Evolutionary conservation across 768 basidiomycete species (phyloP).

Genomic region (Hygrocybe coccinea): DNA sequence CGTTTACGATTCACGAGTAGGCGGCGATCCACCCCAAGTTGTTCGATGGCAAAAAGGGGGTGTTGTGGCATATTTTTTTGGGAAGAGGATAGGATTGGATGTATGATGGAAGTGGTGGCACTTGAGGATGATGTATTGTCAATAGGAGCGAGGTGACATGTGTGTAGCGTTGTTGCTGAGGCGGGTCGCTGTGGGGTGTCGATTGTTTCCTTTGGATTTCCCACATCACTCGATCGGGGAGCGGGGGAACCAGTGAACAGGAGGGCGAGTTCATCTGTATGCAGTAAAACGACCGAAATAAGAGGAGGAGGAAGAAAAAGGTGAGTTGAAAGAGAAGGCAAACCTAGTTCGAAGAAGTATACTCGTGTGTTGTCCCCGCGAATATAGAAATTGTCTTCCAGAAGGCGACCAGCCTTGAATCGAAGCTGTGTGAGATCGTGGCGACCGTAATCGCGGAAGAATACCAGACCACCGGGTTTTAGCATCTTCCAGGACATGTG

Average conservation of each 20-base stretch:
- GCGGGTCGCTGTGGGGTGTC: conserved; percentile 28
- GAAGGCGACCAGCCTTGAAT: conserved; percentile 81
- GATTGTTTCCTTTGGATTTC: conserved; percentile 31
- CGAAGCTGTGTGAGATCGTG: conserved; percentile 92
- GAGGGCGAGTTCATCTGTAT: conserved; percentile 67
- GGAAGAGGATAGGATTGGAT: conserved; percentile 37
- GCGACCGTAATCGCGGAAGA: conserved; percentile 92
- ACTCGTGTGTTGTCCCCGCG: conserved; percentile 96
- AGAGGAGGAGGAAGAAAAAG: too few species aligned
- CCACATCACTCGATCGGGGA: conserved; percentile 30
- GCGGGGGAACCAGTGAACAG: conserved; percentile 65
- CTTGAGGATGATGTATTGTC: conserved; percentile 6
- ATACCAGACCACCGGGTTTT: conserved; percentile 79
- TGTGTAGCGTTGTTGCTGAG: not conserved
- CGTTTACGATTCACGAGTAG: conserved; percentile 90
- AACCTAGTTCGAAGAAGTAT: conserved; percentile 91
- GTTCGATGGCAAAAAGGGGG: conserved; percentile 72
- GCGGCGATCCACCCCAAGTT: conserved; percentile 85
- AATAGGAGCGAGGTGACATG: not conserved
- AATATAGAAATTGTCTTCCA: conserved; percentile 94
- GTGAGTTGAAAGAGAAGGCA: conserved; percentile 12
- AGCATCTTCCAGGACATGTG: conserved; percentile 53
- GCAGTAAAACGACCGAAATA: not conserved
- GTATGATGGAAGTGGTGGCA: conserved; percentile 18
- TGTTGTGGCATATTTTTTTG: conserved; percentile 37